Evolutionary conservation across 257 asterid genomes (phyloP).

Genomic region (Buddleja alternifolia): DNA sequence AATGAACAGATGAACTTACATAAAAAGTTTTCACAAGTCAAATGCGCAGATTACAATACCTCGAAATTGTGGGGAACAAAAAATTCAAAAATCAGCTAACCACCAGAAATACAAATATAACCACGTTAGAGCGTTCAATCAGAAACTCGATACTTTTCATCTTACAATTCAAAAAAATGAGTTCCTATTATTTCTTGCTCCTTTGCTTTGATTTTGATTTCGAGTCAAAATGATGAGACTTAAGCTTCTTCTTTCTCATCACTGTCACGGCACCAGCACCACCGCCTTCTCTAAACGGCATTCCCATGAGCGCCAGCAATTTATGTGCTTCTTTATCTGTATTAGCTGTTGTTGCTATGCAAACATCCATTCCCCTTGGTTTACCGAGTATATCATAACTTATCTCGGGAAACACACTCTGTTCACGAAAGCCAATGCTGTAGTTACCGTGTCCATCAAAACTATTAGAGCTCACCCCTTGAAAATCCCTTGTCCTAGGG

Average conservation of each 20-base stretch:
- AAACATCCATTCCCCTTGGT: slow-evolving; percentile 95
- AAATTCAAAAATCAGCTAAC: slow-evolving; percentile 15
- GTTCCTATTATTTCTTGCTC: slow-evolving; percentile 42
- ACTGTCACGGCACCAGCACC: slow-evolving; percentile 37
- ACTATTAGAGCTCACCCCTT: slow-evolving; percentile 87
- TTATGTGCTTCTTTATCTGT: slow-evolving; percentile 82
- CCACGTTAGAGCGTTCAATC: background rate
- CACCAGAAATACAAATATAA: background rate
- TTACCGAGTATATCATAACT: slow-evolving; percentile 72
- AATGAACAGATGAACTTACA: background rate
- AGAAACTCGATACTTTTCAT: slow-evolving; percentile 21
- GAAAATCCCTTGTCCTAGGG: slow-evolving; percentile 92
- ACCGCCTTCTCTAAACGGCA: slow-evolving; percentile 85
- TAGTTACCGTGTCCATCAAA: slow-evolving; percentile 94
- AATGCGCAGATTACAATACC: slow-evolving; percentile 20
- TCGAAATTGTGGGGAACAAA: background rate
- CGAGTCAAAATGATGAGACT: slow-evolving; percentile 88
- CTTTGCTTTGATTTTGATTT: slow-evolving; percentile 72
- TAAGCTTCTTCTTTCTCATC: slow-evolving; percentile 82
- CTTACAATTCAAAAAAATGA: slow-evolving; percentile 15
- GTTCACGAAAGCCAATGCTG: slow-evolving; percentile 88
- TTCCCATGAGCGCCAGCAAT: slow-evolving; percentile 89
- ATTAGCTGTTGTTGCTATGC: slow-evolving; percentile 82
- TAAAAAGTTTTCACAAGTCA: background rate
- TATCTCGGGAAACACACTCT: slow-evolving; percentile 91